Conservation (phyloP, 1,284 basidiomycete genomes). For the Xerocomus minutiporus region DNA sequence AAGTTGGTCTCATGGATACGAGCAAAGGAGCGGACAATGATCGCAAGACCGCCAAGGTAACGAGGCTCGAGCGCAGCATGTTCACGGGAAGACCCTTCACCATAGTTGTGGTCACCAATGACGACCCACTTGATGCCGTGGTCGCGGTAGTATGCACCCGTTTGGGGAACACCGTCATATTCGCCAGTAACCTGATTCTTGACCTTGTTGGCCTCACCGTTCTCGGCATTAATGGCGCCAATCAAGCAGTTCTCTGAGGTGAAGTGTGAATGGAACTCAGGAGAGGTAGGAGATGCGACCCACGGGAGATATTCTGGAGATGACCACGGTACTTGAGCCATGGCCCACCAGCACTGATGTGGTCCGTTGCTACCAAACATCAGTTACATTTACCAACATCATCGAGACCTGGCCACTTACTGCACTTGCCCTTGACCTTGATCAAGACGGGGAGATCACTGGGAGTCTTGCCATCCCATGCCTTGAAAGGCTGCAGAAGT, state of each 20-base stretch:
- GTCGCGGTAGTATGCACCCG: conserved; percentile 86
- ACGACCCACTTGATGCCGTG: conserved; percentile 93
- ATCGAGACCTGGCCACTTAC: conserved; percentile 37
- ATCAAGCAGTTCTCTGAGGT: conserved; percentile 88
- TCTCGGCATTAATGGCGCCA: conserved; percentile 94
- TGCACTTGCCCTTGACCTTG: conserved; percentile 99
- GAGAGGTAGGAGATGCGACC: conserved; percentile 22
- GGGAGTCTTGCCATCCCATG: conserved; percentile 93
- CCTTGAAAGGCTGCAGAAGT: conserved; percentile 84
- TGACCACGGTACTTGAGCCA: conserved; percentile 99
- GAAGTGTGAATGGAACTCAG: not conserved
- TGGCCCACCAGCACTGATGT: conserved; percentile 94
- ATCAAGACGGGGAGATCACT: conserved; percentile 89
- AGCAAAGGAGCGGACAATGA: conserved; percentile 93
- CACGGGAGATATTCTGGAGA: conserved; percentile 95
- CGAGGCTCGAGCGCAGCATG: conserved; percentile 97
- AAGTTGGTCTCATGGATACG: conserved; percentile 98
- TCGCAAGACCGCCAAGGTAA: conserved; percentile 92
- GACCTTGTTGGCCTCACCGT: conserved; percentile 93
- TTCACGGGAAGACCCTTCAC: conserved; percentile 97
- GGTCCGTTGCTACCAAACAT: conserved; percentile 60
- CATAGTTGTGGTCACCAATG: conserved; percentile 93
- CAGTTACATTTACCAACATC: not conserved
- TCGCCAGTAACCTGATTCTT: conserved; percentile 89
- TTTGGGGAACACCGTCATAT: conserved; percentile 81